Conservation (phyloP, 257 asterid genomes). For the Solanum ahanhuiri region DNA sequence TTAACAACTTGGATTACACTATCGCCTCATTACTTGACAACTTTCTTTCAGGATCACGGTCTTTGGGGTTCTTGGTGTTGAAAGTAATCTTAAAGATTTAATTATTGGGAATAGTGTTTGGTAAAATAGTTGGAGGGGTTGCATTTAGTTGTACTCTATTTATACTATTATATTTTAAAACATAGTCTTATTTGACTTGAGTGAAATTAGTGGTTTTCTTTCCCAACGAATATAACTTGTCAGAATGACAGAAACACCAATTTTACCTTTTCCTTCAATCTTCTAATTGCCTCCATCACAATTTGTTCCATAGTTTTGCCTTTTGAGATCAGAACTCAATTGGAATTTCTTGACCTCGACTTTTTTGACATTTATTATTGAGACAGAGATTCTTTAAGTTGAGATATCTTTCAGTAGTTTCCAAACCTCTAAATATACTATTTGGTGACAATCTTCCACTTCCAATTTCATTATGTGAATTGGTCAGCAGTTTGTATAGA, state of each 20-base stretch:
- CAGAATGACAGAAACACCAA: not conserved
- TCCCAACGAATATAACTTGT: not conserved
- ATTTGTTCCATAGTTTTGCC: not conserved
- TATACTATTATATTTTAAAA: not conserved
- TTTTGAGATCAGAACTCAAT: not conserved
- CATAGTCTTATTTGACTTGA: not conserved
- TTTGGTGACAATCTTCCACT: not conserved
- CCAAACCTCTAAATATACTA: not conserved
- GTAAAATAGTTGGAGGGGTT: not conserved
- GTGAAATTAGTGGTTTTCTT: not conserved
- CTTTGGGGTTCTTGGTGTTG: not conserved
- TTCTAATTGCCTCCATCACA: not conserved
- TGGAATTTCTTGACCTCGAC: not conserved
- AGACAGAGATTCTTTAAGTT: not conserved
- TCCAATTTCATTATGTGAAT: not conserved
- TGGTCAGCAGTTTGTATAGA: not conserved
- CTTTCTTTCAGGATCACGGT: not conserved
- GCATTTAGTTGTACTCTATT: not conserved
- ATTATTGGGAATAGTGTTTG: not conserved
- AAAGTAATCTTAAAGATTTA: not conserved
- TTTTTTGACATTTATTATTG: not conserved
- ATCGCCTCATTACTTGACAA: not conserved
- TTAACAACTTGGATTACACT: not conserved
- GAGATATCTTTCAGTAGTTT: not conserved
- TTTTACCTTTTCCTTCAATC: not conserved